Conservation (phyloP, 2,329 filamentous ascomycete genomes). For the Sarocladiaceae sp. region DNA sequence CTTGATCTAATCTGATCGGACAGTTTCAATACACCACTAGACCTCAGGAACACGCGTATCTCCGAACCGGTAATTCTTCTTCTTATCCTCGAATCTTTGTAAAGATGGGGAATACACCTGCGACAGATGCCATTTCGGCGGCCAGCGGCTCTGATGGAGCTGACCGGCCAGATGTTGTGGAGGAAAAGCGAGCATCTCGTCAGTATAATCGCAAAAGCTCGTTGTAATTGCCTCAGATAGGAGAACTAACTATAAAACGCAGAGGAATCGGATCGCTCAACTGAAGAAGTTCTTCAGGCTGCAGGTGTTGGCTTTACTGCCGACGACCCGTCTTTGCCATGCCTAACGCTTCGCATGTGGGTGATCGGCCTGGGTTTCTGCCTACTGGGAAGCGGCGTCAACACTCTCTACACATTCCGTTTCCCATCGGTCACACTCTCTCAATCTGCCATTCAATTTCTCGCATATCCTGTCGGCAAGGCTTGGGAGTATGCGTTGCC, state of each 20-base stretch:
- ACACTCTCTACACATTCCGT: constrained; percentile 36
- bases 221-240: no score
- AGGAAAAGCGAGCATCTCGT: not conserved
- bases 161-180: not conserved
- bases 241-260: not conserved
- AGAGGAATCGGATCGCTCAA: constrained; percentile 14
- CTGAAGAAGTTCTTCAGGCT: constrained; percentile 23
- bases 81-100: no score
- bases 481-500: constrained; percentile 28
- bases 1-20: constrained; percentile 1
- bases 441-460: constrained; percentile 33
- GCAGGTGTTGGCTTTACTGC: constrained; percentile 24
- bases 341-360: constrained; percentile 35
- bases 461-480: constrained; percentile 39
- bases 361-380: constrained; percentile 32
- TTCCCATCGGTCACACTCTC: constrained; percentile 28
- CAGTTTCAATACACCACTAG: no score
- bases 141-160: not conserved
- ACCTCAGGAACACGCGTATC: no score
- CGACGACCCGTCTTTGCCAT: constrained; percentile 24
- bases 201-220: no score
- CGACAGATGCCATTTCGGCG: not conserved
- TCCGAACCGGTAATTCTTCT: no score
- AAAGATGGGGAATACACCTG: not conserved
- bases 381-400: constrained; percentile 31